These are phyloP conservation scores for Sextonia rubra DNA, from an alignment of 164 flowering plant genomes.

Conservation along the genomic window DNA sequence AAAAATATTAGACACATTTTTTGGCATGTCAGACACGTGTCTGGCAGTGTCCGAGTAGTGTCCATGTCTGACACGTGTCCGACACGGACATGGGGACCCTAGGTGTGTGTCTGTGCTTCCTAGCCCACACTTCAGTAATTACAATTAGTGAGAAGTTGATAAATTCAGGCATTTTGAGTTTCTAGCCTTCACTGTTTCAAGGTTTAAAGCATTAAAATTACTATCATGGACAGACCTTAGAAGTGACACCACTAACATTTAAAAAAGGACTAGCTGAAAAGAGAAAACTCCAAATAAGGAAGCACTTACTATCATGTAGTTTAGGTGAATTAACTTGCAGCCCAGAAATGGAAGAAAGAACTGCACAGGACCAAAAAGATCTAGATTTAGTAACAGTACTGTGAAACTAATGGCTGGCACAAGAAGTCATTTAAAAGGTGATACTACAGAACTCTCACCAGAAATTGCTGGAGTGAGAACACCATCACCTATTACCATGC, in stretches of 20 bases:
- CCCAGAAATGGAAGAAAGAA: conserved; percentile 61
- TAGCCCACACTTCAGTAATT: background rate
- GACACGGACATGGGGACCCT: too few relatives aligned
- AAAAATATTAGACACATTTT: too few relatives aligned
- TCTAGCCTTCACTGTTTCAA: background rate
- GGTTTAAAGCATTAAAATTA: background rate
- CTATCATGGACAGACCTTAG: background rate
- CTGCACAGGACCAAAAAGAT: conserved; percentile 33
- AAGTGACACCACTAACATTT: background rate
- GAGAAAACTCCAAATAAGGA: background rate
- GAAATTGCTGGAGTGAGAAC: conserved; percentile 68
- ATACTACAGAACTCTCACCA: conserved; percentile 28
- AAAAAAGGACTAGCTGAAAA: background rate
- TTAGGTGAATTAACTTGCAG: conserved; percentile 29
- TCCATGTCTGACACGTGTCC: too few relatives aligned
- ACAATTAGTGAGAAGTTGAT: background rate
- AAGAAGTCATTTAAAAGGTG: background rate
- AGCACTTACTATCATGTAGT: conserved; percentile 36
- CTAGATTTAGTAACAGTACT: background rate
- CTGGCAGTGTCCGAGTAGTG: too few relatives aligned
- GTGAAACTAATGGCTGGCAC: background rate
- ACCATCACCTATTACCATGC: conserved; percentile 51
- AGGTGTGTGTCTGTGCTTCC: too few relatives aligned
- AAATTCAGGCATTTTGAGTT: background rate
- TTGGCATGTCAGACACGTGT: too few relatives aligned